Percentiles rank a stretch among this genome's conserved stretches.
These are phyloP conservation scores for Tardiomyces blankii DNA, from an alignment of 1,139 yeast species.

Conservation along the genomic window DNA sequence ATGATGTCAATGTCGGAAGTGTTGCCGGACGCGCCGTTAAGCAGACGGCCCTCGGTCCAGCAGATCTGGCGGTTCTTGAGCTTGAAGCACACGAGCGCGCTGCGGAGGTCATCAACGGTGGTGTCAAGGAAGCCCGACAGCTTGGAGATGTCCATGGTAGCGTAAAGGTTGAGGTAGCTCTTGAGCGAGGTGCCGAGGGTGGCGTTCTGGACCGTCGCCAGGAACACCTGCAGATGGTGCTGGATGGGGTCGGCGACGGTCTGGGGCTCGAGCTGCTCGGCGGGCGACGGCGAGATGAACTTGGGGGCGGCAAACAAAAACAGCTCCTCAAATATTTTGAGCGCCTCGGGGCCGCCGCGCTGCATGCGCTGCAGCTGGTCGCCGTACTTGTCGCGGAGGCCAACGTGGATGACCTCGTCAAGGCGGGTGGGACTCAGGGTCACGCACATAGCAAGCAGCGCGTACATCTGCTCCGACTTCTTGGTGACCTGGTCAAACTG, in stretches of 20 bases:
- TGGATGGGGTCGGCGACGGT: slow-evolving; percentile 30
- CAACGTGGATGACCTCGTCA: slow-evolving; percentile 33
- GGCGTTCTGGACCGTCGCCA: slow-evolving; percentile 30
- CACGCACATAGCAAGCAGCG: slow-evolving; percentile 35
- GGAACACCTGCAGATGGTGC: slow-evolving; percentile 34
- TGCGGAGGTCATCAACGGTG: slow-evolving; percentile 23
- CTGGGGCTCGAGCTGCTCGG: slow-evolving; percentile 25
- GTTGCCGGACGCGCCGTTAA: slow-evolving; percentile 31
- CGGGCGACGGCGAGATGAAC: slow-evolving; percentile 33
- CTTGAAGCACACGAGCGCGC: slow-evolving; percentile 32
- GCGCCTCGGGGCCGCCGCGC: slow-evolving; percentile 33
- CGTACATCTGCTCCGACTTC: slow-evolving; percentile 41
- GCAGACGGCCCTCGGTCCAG: slow-evolving; percentile 32
- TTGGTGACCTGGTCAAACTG: slow-evolving; percentile 37
- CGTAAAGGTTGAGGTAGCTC: slow-evolving; percentile 35
- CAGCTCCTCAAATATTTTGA: slow-evolving; percentile 33
- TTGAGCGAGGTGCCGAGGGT: slow-evolving; percentile 32
- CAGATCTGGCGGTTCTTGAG: slow-evolving; percentile 34
- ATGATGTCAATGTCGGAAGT: slow-evolving; percentile 35
- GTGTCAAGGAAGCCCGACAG: slow-evolving; percentile 33
- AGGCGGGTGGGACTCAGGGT: slow-evolving; percentile 36
- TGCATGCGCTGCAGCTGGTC: slow-evolving; percentile 33
- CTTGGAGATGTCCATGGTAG: slow-evolving; percentile 35
- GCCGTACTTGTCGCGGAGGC: slow-evolving; percentile 36
- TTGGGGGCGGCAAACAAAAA: slow-evolving; percentile 37